phyloP scores from a whole-genome alignment of 164 flowering plant genomes.

The Chimonanthus praecox region DNA sequence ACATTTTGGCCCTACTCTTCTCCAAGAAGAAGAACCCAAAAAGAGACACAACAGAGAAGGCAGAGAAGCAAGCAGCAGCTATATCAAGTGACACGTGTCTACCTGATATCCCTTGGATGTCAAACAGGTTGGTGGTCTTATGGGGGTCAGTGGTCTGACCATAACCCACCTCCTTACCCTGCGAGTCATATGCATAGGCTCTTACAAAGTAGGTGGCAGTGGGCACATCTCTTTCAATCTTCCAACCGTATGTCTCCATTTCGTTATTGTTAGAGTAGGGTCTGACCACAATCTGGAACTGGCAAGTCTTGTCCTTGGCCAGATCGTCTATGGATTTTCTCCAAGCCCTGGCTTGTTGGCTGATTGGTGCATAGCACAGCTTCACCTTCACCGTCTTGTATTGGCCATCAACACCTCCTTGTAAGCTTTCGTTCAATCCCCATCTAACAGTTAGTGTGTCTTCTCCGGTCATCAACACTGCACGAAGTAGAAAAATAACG shows the following conservation, averaged over 20 bases:
- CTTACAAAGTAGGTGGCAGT: conserved; percentile 29
- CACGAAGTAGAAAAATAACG: background rate
- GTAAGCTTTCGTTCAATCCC: conserved; percentile 29
- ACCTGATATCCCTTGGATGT: conserved; percentile 54
- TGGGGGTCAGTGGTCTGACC: conserved; percentile 62
- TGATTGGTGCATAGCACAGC: conserved; percentile 65
- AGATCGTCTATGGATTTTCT: conserved; percentile 49
- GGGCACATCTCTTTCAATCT: conserved; percentile 31
- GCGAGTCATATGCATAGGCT: conserved; percentile 21
- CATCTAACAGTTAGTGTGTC: conserved; percentile 53
- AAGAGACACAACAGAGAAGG: conserved; percentile 60
- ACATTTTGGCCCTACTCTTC: conserved; percentile 50
- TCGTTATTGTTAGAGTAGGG: conserved; percentile 7
- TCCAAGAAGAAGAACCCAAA: conserved; percentile 54
- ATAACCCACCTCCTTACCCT: conserved; percentile 37
- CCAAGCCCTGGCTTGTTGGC: conserved; percentile 64
- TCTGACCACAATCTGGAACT: conserved; percentile 24
- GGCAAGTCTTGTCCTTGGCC: conserved; percentile 64
- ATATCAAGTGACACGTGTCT: conserved; percentile 65
- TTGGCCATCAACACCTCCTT: conserved; percentile 30
- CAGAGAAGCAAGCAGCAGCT: conserved; percentile 70
- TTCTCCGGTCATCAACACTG: conserved; percentile 54
- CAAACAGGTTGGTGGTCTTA: conserved; percentile 47
- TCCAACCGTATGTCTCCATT: conserved; percentile 20
- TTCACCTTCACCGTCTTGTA: conserved; percentile 53